Percentiles rank a stretch among this genome's conserved stretches.
These are phyloP conservation scores for Phylloporus sp. DNA, from an alignment of 768 basidiomycete species.

Conservation along the genomic window DNA sequence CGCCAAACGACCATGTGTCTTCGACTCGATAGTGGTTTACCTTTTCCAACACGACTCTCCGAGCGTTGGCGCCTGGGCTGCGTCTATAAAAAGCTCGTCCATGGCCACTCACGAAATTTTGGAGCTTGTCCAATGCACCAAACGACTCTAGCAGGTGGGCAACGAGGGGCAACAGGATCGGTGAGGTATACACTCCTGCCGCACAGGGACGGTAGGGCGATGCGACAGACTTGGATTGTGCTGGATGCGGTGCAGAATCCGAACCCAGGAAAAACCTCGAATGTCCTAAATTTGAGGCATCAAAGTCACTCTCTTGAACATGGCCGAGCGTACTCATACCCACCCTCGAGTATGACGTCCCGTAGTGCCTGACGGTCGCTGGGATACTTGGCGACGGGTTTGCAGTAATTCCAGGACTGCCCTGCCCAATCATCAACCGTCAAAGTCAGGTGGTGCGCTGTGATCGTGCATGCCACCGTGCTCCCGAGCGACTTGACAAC, in stretches of 20 bases:
- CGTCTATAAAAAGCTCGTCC: constrained; percentile 79
- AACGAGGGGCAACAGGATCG: constrained; percentile 84
- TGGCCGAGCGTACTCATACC: constrained; percentile 5
- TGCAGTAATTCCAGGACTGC: constrained; percentile 94
- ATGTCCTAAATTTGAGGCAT: constrained; percentile 53
- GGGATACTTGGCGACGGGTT: constrained; percentile 96
- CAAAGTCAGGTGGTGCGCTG: constrained; percentile 90
- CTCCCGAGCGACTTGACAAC: constrained; percentile 71
- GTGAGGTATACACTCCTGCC: constrained; percentile 94
- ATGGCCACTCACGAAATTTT: constrained; percentile 72
- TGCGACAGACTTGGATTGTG: constrained; percentile 61
- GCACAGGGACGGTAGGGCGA: constrained; percentile 76
- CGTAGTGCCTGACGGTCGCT: constrained; percentile 83
- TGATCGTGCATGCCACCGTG: constrained; percentile 95
- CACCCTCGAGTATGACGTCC: constrained; percentile 73
- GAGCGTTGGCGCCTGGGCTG: constrained; percentile 27
- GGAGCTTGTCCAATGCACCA: constrained; percentile 76
- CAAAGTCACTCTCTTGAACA: not conserved
- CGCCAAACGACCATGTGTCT: constrained; percentile 41
- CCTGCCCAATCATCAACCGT: constrained; percentile 98
- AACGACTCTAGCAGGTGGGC: constrained; percentile 88
- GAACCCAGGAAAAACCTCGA: constrained; percentile 96
- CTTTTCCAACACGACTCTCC: constrained; percentile 43
- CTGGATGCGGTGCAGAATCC: constrained; percentile 92
- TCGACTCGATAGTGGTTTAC: constrained; percentile 39